Base-by-base conservation (phyloP, 1,284 basidiomycete species). In the Afroboletus lepidellus region DNA sequence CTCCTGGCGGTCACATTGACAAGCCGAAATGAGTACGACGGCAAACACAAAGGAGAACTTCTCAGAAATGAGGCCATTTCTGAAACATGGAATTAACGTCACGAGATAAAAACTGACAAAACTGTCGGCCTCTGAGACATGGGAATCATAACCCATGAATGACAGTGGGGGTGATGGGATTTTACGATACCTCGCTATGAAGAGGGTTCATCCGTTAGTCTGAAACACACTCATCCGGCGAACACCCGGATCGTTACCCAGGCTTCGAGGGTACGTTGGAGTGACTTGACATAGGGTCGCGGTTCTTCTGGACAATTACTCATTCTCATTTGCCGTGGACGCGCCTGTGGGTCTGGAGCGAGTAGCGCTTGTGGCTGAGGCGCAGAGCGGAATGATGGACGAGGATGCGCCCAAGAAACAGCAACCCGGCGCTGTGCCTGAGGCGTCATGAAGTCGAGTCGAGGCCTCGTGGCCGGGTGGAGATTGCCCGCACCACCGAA, bases 21-120 rank as follows among this genome's bases (percentile, higher is more conserved):
- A 42, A 20, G 32, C 44, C 25, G 21, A 25, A 12, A 43, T 15
- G 41, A 18, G 27, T 27, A 33, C 8, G 13, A 20, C 36, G 18
- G 20, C 20, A 20, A 18, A n/a, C 41, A 13, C 25, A 37, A 46
- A 38, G 27, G 39, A 21, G n/a, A 43, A 39, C 37, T 50, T 57
- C 46, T 37, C 38, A 34, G 20, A 46, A 23, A 43, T 50, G 37
- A 34, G 25, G 23, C 47, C 33, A 44, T 32, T 44, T 38, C 15
- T 16, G 38, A 48, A 29, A 48, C 41, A 23, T 21, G 36, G 29
- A 48, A 34, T 29, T 49, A 39, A 52, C 41, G 50, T 42, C 44
- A 57, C 37, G 11, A 39, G 46, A 38, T 12, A 49, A 59, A n/a
- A 49, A 50, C 56, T 44, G 56, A 34, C 38, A 45, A 53, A 58